A percentile compares a stretch with the other conserved stretches of the same genome.
Conservation (phyloP, 768 basidiomycete genomes). For the Termitomyces sp. region DNA sequence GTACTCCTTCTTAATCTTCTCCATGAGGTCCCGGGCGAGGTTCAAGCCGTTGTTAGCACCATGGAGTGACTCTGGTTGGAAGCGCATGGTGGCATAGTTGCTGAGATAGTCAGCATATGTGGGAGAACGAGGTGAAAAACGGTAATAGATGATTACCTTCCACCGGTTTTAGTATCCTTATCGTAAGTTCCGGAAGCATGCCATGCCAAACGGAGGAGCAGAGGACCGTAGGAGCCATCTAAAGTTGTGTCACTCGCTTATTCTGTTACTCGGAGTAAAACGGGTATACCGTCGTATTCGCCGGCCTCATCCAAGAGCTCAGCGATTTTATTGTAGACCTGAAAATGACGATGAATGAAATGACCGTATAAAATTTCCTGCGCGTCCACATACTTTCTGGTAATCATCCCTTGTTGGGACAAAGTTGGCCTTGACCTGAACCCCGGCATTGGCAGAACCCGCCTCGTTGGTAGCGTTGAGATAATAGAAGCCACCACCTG, state of each 20-base stretch:
- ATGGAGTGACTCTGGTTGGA: conserved; percentile 82
- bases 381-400: conserved; percentile 56
- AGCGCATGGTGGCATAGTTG: conserved; percentile 99
- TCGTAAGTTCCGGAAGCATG: conserved; percentile 93
- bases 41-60: conserved; percentile 80
- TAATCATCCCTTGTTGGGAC: conserved; percentile 80
- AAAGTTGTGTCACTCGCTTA: conserved; percentile 3
- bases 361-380: not conserved
- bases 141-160: conserved; percentile 48
- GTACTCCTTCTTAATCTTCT: conserved; percentile 82
- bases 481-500: conserved; percentile 62
- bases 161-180: conserved; percentile 68
- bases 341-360: not conserved
- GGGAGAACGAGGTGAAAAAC: not conserved
- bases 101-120: conserved; percentile 26
- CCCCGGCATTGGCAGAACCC: conserved; percentile 53
- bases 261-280: conserved; percentile 9
- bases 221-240: conserved; percentile 89
- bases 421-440: conserved; percentile 62
- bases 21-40: conserved; percentile 77
- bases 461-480: conserved; percentile 48
- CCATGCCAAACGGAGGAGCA: conserved; percentile 89
- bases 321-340: conserved; percentile 92
- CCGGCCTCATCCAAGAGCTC: conserved; percentile 69
- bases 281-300: conserved; percentile 73